Conservation (phyloP, 1,284 basidiomycete genomes). For the Ganoderma resinaceum region DNA sequence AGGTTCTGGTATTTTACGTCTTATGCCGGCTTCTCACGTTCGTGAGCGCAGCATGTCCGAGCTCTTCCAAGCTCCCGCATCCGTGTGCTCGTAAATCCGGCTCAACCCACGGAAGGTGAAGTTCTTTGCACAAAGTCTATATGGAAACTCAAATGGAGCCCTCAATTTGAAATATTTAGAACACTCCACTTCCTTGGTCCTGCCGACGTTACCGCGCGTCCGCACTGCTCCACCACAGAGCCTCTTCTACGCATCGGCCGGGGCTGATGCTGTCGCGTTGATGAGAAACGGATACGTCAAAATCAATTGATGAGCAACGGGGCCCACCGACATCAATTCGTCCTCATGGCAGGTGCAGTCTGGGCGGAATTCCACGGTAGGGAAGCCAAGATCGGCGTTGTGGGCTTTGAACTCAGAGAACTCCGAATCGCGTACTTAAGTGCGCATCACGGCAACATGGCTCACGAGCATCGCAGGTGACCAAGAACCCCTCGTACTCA, state of each 20-base stretch:
- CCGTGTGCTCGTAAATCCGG: not conserved
- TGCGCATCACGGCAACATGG: not conserved
- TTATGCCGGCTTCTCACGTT: not conserved
- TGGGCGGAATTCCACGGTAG: not conserved
- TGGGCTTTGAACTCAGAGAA: not conserved
- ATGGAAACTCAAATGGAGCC: not conserved
- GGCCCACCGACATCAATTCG: not conserved
- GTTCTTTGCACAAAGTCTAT: slow-evolving; percentile 2
- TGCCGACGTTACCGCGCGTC: not conserved
- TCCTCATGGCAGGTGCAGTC: not conserved
- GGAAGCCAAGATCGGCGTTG: not conserved
- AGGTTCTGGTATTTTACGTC: not conserved
- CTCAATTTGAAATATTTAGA: not conserved
- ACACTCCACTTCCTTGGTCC: not conserved
- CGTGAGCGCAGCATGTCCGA: not conserved
- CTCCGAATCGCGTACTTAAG: too few species aligned
- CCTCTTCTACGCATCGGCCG: not conserved
- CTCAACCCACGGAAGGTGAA: slow-evolving; percentile 1
- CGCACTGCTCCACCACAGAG: not conserved
- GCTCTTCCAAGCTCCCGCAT: not conserved
- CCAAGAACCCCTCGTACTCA: slow-evolving; percentile 10
- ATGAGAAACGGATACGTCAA: not conserved
- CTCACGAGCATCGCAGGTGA: slow-evolving; percentile 12
- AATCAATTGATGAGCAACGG: not conserved
- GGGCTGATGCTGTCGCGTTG: not conserved